phyloP scores from a whole-genome alignment of 2,329 filamentous ascomycete species.

The Botrytis pseudocinerea region DNA sequence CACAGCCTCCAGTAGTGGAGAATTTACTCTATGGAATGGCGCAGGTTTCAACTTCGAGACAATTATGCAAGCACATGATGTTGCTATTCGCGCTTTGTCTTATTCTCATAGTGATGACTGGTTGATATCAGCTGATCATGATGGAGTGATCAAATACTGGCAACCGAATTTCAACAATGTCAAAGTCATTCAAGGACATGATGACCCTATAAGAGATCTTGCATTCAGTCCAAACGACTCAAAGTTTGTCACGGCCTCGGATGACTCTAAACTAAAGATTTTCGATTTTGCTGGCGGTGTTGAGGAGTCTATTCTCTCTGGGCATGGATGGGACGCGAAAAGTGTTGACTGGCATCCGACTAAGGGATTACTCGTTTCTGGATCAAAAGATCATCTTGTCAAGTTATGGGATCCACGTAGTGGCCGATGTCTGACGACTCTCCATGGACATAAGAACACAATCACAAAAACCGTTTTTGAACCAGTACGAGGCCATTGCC shows the following conservation, averaged over 20 bases:
- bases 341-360: slow-evolving; percentile 96
- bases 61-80: slow-evolving; percentile 96
- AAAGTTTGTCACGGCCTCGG: slow-evolving; percentile 94
- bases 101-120: slow-evolving; percentile 98
- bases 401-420: slow-evolving; percentile 98
- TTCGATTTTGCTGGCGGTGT: slow-evolving; percentile 90
- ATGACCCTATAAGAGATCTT: slow-evolving; percentile 85
- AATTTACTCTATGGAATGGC: slow-evolving; percentile 98
- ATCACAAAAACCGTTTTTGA: slow-evolving; percentile 93
- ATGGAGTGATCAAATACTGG: slow-evolving; percentile 97
- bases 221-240: slow-evolving; percentile 92
- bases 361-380: slow-evolving; percentile 90
- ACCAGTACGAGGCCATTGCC: slow-evolving; percentile 75
- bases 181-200: slow-evolving; percentile 88
- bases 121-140: slow-evolving; percentile 93
- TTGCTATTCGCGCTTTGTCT: slow-evolving; percentile 75
- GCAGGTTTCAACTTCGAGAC: slow-evolving; percentile 99
- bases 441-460: slow-evolving; percentile 96
- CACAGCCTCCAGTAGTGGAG: slow-evolving; percentile 92
- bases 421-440: slow-evolving; percentile 83
- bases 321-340: slow-evolving; percentile 98
- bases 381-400: slow-evolving; percentile 95
- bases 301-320: slow-evolving; percentile 79
- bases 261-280: slow-evolving; percentile 91
- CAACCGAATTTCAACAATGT: slow-evolving; percentile 99